These are phyloP conservation scores for Botrytis tulipae DNA, from an alignment of 2,329 filamentous ascomycete genomes.

Conservation along the genomic window DNA sequence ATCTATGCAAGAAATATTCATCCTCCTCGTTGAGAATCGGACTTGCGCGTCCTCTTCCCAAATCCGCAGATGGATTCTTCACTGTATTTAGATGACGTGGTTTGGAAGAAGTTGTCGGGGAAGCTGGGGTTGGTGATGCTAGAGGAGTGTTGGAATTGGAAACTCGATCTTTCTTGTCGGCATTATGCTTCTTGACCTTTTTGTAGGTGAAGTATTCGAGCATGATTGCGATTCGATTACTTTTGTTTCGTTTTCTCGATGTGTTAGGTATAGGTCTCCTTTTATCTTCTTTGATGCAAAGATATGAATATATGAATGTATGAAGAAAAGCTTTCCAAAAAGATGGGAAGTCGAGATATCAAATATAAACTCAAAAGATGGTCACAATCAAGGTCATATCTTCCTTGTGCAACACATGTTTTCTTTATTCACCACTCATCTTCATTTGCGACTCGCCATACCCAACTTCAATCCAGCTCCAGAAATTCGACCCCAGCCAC, in stretches of 20 bases:
- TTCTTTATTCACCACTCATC: conserved; percentile 3
- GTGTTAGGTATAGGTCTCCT: neutral
- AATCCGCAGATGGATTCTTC: conserved; percentile 22
- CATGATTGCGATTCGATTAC: conserved; percentile 46
- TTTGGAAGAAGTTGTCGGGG: neutral
- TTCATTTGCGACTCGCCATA: neutral
- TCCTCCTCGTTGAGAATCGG: conserved; percentile 56
- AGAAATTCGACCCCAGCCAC: conserved; percentile 8
- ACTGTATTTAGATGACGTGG: conserved; percentile 6
- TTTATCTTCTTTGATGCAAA: neutral
- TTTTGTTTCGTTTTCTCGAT: neutral
- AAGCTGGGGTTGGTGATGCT: conserved; percentile 6
- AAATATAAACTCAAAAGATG: neutral
- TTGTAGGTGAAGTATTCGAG: conserved; percentile 62
- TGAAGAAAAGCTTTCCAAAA: neutral
- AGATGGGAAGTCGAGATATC: neutral
- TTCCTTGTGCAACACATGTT: neutral
- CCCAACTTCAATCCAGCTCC: neutral
- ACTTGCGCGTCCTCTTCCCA: conserved; percentile 1
- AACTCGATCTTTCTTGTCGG: conserved; percentile 43
- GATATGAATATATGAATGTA: neutral
- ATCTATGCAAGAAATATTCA: conserved; percentile 56
- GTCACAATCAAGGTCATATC: conserved; percentile 4
- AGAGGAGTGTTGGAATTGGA: conserved; percentile 20
- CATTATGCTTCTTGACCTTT: conserved; percentile 60